phyloP scores from a whole-genome alignment of 2,329 filamentous ascomycete genomes.

The Colletotrichum chlorophyti region DNA sequence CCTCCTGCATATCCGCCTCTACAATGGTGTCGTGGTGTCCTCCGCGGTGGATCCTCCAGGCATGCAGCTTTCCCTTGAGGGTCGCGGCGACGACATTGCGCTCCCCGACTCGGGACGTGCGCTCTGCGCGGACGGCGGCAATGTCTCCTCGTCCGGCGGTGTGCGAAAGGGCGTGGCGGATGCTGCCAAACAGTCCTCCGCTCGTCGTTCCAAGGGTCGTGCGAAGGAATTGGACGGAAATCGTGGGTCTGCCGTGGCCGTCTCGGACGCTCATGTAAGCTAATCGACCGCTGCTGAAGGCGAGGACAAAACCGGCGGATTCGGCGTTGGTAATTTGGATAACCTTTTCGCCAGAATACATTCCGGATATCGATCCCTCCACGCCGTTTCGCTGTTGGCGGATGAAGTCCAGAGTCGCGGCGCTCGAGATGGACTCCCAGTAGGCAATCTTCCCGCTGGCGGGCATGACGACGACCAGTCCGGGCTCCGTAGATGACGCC shows the following conservation, averaged over 20 bases:
- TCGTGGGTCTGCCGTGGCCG: constrained; percentile 81
- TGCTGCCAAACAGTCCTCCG: constrained; percentile 79
- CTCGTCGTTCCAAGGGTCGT: constrained; percentile 61
- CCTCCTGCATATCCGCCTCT: constrained; percentile 73
- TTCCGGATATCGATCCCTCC: constrained; percentile 74
- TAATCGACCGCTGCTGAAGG: constrained; percentile 84
- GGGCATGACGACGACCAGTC: constrained; percentile 86
- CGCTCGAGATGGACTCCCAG: constrained; percentile 94
- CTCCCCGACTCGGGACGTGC: constrained; percentile 77
- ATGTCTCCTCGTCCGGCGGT: constrained; percentile 78
- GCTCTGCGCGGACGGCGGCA: constrained; percentile 78
- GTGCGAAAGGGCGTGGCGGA: constrained; percentile 77
- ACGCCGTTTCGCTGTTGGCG: constrained; percentile 82
- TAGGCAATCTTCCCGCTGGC: constrained; percentile 85
- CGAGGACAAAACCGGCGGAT: constrained; percentile 82
- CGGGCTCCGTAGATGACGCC: constrained; percentile 79
- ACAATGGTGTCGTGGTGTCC: constrained; percentile 79
- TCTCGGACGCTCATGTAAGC: constrained; percentile 89
- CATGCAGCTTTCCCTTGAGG: constrained; percentile 76
- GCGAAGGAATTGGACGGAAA: constrained; percentile 79
- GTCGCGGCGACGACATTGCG: constrained; percentile 84
- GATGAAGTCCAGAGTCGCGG: constrained; percentile 82
- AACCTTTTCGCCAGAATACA: constrained; percentile 81
- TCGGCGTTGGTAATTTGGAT: constrained; percentile 83
- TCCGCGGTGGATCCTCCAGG: constrained; percentile 89